Percentiles rank a stretch among this genome's conserved stretches.
phyloP scores from a whole-genome alignment of 148 eudicot species.

The Amaranthus cruentus region DNA sequence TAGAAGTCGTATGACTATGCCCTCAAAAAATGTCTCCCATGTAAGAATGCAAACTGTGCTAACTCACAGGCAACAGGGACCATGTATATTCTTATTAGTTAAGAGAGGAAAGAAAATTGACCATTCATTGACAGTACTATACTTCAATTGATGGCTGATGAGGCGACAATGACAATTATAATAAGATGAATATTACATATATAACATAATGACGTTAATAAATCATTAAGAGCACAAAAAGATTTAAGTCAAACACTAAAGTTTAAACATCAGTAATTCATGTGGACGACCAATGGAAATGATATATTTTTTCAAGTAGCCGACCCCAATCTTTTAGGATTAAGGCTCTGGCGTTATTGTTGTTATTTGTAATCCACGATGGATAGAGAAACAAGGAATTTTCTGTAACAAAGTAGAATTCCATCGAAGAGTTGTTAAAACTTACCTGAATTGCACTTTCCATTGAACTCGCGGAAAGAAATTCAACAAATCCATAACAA shows the following conservation, averaged over 20 bases:
- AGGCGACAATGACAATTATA: not conserved
- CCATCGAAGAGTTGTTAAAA: not conserved
- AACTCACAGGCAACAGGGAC: too few species aligned
- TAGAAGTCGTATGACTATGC: too few species aligned
- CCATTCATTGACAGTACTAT: not conserved
- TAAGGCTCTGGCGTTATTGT: too few species aligned
- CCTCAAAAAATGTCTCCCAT: too few species aligned
- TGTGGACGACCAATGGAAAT: too few species aligned
- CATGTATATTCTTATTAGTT: too few species aligned
- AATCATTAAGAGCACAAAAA: not conserved
- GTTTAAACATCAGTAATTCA: too few species aligned
- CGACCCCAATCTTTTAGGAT: too few species aligned
- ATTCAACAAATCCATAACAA: slow-evolving; percentile 27
- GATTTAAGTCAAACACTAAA: not conserved
- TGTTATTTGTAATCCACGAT: too few species aligned
- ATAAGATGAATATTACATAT: not conserved
- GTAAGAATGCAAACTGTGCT: too few species aligned
- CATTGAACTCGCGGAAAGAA: slow-evolving; percentile 18
- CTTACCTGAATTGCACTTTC: slow-evolving; percentile 21
- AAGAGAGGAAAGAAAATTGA: not conserved
- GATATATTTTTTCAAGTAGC: too few species aligned
- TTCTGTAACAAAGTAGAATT: not conserved
- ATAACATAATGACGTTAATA: too few species aligned
- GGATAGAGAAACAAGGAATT: not conserved
- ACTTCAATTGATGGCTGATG: not conserved